Base-by-base conservation (phyloP, 1,139 yeast genomes). In the Suhomyces chickasaworum region DNA sequence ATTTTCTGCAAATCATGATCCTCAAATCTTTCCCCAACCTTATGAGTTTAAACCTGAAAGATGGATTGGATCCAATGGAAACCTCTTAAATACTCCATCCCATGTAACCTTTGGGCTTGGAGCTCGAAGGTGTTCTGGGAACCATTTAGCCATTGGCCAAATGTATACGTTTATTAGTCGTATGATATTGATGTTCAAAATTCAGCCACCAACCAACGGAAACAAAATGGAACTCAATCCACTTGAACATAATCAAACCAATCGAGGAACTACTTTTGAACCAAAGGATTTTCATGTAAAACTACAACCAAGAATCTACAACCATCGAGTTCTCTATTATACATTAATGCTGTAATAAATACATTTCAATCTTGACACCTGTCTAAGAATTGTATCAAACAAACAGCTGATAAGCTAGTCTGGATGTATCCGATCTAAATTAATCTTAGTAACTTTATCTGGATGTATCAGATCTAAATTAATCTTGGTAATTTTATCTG, bases 1-100 rank as follows among this genome's bases (percentile, higher is more conserved):
- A 1, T 83, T 75, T 66, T 83, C 86, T 1, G 91, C 86, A 1
- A 85, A 86, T 57, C 88, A 85, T 60, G 93, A 86, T 57, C 62
- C 66, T 0, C 46, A 47, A 2, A 62, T 62, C 10, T 86, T 77
- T 52, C 50, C 58, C n/a, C 58, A 75, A 23, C 88, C 93, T 0
- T 63, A 64, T 57, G 55, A 54, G 25, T 86, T 85, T 58, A 53
- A 64, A 7, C 93, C 93, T 0, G 77, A 72, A 30, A 61, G 95
- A 42, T 86, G 81, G 78, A 60, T 86, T 22, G 71, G 73, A 43
- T 45, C 54, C 1, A 49, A 54, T 0, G 44, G 55, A 1, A 55
- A 62, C 12, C 13, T 34, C 4, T 22, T 31, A 8, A 10, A 8
- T 4, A 15, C 38, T 30, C 16, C 20, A 17, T 3, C 17, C 9